phyloP scores from a whole-genome alignment of 1,284 basidiomycete genomes.

The Schizophyllum amplum region DNA sequence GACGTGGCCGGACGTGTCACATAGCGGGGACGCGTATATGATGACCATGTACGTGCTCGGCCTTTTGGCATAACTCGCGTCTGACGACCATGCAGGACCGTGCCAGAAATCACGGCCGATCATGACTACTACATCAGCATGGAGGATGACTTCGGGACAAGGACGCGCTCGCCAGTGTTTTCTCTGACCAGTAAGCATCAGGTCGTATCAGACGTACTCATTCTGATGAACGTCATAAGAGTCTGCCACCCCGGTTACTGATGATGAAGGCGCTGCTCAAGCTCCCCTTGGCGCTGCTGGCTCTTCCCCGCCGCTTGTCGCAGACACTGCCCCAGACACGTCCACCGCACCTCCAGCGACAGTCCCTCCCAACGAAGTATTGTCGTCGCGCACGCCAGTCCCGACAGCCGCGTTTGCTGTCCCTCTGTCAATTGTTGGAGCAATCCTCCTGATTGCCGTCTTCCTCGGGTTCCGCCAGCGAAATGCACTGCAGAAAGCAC shows the following conservation, averaged over 20 bases:
- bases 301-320: background rate
- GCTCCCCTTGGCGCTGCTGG: conserved; percentile 5
- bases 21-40: conserved; percentile 8
- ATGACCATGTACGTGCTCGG: conserved; percentile 22
- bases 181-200: conserved; percentile 29
- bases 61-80: background rate
- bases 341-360: conserved; percentile 4
- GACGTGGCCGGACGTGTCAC: background rate
- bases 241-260: conserved; percentile 1
- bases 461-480: conserved; percentile 14
- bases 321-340: background rate
- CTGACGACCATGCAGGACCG: conserved; percentile 19
- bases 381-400: conserved; percentile 15
- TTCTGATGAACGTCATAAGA: too few species aligned
- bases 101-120: conserved; percentile 23
- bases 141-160: conserved; percentile 30
- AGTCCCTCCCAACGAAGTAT: conserved; percentile 1
- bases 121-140: conserved; percentile 29
- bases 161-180: conserved; percentile 32
- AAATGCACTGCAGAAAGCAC: conserved; percentile 12
- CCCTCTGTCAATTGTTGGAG: conserved; percentile 34
- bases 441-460: conserved; percentile 29
- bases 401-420: conserved; percentile 35
- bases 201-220: background rate
- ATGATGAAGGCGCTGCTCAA: conserved; percentile 9